Evolutionary conservation across 495 filamentous ascomycete species (phyloP), one percentile per base, ranked within the genome.

Genomic region (Penicillium silybi): DNA sequence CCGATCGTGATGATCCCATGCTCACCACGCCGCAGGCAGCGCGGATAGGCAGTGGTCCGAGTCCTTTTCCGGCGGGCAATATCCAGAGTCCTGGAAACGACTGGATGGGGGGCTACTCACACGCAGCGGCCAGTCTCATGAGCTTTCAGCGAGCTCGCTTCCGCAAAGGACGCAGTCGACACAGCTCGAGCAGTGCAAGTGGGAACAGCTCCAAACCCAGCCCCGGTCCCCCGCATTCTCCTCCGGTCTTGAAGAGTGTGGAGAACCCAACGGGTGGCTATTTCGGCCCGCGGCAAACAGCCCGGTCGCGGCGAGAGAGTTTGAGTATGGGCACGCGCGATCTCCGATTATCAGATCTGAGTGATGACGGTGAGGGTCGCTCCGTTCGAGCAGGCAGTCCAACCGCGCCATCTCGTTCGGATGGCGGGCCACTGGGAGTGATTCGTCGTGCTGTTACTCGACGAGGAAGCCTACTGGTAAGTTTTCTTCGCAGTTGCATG

Each of bases 241-340:
- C 84, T 27, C 83, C 85, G 1, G 70, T 82, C 5, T 74, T 86
- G 60, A 80, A 83, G 50, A 82, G 80, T 41, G 80, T 85, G 27
- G 79, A 84, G 59, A 70, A 69, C 51, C 64, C 71, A n/a, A 68
- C 58, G 38, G 75, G 61, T 22, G 64, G 72, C 3, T 80, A 77
- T 56, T 78, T 78, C 46, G 69, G 58, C 13, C 64, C 70, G 9
- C 74, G 72, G 42, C 66, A 69, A 44, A 74, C 74, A 35, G 61
- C 80, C 1, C 77, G 83, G 34, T 74, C 84, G 2, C 78, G 91
- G 35, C 75, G 92, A 40, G 89, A 95, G 69, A 93, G 88, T 61
- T 78, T 97, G 41, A 92, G 88, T 57, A 77, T 91, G 70, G 89
- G 88, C 11, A 91, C 92, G 11, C 86, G 88, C 50, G 90, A 95